Percentiles rank a stretch among this genome's conserved stretches.
Evolutionary conservation across 108 stramenopile genomes (phyloP).

Genomic region (Cylindrotheca fusiformis): DNA sequence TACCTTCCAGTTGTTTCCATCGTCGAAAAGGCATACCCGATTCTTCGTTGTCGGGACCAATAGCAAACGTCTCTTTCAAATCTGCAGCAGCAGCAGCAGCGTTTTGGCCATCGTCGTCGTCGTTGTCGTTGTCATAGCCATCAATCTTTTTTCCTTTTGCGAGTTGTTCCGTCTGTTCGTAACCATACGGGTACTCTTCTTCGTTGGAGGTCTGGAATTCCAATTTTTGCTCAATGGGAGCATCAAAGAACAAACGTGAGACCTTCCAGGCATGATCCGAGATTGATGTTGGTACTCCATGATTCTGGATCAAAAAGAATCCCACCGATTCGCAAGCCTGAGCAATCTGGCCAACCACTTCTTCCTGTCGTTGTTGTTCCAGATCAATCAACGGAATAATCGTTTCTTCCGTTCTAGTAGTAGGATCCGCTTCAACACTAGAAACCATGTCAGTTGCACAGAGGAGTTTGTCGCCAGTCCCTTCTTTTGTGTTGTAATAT

Average conservation of each 20-base stretch:
- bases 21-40: constrained; percentile 73
- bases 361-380: constrained; percentile 7
- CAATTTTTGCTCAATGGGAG: constrained; percentile 44
- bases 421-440: no score
- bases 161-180: constrained; percentile 59
- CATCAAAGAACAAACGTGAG: constrained; percentile 68
- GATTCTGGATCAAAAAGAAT: constrained; percentile 72
- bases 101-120: constrained; percentile 7
- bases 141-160: constrained; percentile 37
- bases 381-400: constrained; percentile 25
- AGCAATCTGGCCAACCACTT: constrained; percentile 43
- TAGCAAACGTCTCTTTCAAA: constrained; percentile 81
- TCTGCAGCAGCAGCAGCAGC: constrained; percentile 39
- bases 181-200: constrained; percentile 74
- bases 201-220: constrained; percentile 29
- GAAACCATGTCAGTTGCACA: no score
- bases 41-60: constrained; percentile 54
- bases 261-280: constrained; percentile 47
- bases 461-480: no score
- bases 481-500: no score
- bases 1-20: constrained; percentile 28
- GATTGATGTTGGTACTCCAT: constrained; percentile 45
- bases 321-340: constrained; percentile 66
- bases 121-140: constrained; percentile 8
- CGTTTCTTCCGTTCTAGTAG: no score